Percentiles rank a stretch among this genome's conserved stretches.
These are phyloP conservation scores for Suaeda aralocaspica DNA, from an alignment of 148 eudicot genomes.

Conservation along the genomic window DNA sequence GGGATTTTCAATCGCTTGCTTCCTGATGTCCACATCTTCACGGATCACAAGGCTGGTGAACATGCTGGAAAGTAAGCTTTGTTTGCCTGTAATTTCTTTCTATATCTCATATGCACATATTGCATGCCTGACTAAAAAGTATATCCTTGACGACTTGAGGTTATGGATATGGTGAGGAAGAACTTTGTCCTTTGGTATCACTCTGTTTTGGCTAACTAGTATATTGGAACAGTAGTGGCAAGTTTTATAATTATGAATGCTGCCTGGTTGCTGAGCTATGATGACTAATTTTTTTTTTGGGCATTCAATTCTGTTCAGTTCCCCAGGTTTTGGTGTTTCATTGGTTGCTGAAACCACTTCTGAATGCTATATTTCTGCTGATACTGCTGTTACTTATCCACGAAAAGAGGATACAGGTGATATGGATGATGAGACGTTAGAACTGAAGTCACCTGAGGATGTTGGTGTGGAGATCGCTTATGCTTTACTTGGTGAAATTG, in stretches of 20 bases:
- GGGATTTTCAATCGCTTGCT: slow-evolving; percentile 83
- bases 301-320: slow-evolving; percentile 40
- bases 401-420: slow-evolving; percentile 43
- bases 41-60: slow-evolving; percentile 73
- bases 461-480: slow-evolving; percentile 77
- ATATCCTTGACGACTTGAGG: neutral
- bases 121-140: neutral
- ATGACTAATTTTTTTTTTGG: slow-evolving; percentile 2
- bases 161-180: neutral
- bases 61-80: slow-evolving; percentile 77
- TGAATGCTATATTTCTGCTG: slow-evolving; percentile 80
- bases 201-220: too few relatives aligned
- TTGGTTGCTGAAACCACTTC: slow-evolving; percentile 81
- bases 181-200: neutral
- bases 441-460: slow-evolving; percentile 55
- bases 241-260: too few relatives aligned
- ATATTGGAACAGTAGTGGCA: too few relatives aligned
- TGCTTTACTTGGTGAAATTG: slow-evolving; percentile 63
- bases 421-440: slow-evolving; percentile 42
- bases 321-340: slow-evolving; percentile 91
- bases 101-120: neutral
- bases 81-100: neutral
- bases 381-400: slow-evolving; percentile 61
- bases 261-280: neutral
- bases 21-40: slow-evolving; percentile 74